Evolutionary conservation across 2,329 filamentous ascomycete species (phyloP).

Genomic region (Diaporthe capsici): DNA sequence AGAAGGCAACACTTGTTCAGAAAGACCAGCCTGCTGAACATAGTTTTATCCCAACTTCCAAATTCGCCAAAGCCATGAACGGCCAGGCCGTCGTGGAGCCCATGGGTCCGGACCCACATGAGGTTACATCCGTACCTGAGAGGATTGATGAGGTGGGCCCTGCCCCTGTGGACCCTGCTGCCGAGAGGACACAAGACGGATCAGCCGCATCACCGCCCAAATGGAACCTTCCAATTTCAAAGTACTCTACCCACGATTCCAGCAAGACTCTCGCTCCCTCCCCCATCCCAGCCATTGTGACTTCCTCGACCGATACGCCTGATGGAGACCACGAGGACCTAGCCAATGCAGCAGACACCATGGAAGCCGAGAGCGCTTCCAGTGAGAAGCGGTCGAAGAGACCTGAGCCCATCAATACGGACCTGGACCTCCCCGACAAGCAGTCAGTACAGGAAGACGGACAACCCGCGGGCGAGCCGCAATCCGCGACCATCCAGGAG

Average conservation of each 20-base stretch:
- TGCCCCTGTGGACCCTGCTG: slow-evolving; percentile 40
- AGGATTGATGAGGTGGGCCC: slow-evolving; percentile 43
- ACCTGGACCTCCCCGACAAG: slow-evolving; percentile 54
- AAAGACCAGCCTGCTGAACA: slow-evolving; percentile 34
- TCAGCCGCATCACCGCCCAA: slow-evolving; percentile 40
- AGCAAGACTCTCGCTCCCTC: slow-evolving; percentile 43
- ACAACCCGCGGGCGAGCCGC: slow-evolving; percentile 86
- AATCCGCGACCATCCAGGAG: slow-evolving; percentile 84
- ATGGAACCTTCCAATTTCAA: slow-evolving; percentile 55
- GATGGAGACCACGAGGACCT: slow-evolving; percentile 41
- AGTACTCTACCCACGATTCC: slow-evolving; percentile 58
- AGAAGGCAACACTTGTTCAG: slow-evolving; percentile 19
- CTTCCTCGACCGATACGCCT: slow-evolving; percentile 40
- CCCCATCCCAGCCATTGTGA: slow-evolving; percentile 43
- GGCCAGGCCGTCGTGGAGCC: slow-evolving; percentile 41
- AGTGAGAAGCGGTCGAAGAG: slow-evolving; percentile 52
- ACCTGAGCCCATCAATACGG: slow-evolving; percentile 70
- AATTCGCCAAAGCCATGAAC: slow-evolving; percentile 44
- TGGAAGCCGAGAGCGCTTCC: slow-evolving; percentile 48
- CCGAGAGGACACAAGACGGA: slow-evolving; percentile 42
- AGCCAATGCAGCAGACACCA: slow-evolving; percentile 40
- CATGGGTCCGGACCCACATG: slow-evolving; percentile 40
- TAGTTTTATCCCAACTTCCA: slow-evolving; percentile 46
- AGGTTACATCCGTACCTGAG: slow-evolving; percentile 42
- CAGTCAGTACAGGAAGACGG: slow-evolving; percentile 76